Percentiles rank a stretch among this genome's conserved stretches.
Conservation (phyloP, 176 grass and related monocot genomes). For the Avena eriantha region DNA sequence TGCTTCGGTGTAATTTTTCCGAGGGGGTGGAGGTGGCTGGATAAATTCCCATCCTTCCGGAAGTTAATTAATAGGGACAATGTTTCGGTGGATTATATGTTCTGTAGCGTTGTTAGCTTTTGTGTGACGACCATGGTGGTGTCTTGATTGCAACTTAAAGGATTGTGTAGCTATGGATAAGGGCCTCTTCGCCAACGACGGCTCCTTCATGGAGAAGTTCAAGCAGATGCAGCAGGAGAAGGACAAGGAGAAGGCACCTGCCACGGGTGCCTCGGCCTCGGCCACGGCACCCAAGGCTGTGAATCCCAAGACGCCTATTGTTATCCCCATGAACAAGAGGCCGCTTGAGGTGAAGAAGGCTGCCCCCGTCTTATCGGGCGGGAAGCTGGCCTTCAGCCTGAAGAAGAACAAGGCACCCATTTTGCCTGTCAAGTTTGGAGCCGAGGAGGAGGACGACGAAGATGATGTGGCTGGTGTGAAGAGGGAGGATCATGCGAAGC, state of each 20-base stretch:
- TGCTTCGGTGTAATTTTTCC: neutral
- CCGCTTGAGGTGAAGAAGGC: conserved; percentile 74
- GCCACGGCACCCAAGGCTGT: conserved; percentile 24
- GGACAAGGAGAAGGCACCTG: conserved; percentile 36
- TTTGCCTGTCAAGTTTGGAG: conserved; percentile 58
- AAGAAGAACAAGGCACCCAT: conserved; percentile 84
- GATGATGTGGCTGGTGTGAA: conserved; percentile 36
- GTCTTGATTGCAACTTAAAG: conserved; percentile 48
- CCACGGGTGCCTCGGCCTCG: neutral
- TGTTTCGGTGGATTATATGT: neutral
- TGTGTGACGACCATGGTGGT: conserved; percentile 17
- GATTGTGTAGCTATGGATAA: conserved; percentile 57
- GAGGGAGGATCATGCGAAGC: conserved; percentile 54
- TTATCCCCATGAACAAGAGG: conserved; percentile 55
- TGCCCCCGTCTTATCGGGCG: neutral
- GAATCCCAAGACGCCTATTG: conserved; percentile 22
- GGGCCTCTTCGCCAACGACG: conserved; percentile 90
- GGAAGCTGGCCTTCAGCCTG: conserved; percentile 92
- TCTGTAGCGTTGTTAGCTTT: neutral
- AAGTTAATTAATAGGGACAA: neutral
- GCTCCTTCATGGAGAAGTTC: conserved; percentile 95
- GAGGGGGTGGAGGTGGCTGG: neutral
- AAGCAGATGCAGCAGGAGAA: conserved; percentile 91
- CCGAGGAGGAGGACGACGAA: conserved; percentile 72
- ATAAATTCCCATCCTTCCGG: neutral